These are phyloP conservation scores for Odonthalia washingtoniensis DNA, from an alignment of 31 red algal species.

Conservation along the genomic window DNA sequence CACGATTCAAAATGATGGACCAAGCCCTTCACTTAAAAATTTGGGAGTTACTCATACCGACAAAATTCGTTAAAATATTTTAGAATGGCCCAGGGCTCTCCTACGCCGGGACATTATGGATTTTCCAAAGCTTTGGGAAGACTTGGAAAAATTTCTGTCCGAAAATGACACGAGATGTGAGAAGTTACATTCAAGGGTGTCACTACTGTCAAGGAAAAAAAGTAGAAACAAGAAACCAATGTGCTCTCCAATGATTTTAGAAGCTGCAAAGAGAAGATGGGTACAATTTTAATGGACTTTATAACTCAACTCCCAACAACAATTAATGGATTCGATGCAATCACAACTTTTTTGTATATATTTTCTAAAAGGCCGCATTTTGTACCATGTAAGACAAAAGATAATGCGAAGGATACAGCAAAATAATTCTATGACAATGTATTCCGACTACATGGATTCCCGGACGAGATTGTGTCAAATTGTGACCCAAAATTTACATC, in stretches of 20 bases:
- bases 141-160: slow-evolving; percentile 3
- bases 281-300: slow-evolving; percentile 1
- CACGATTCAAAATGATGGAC: not conserved
- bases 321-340: slow-evolving; percentile 2
- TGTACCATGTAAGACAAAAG: slow-evolving; percentile 21
- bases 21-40: slow-evolving; percentile 5
- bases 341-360: slow-evolving; percentile 32
- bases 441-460: slow-evolving; percentile 20
- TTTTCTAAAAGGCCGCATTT: slow-evolving; percentile 35
- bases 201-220: slow-evolving; percentile 19
- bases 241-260: not conserved
- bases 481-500: slow-evolving; percentile 11
- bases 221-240: slow-evolving; percentile 2
- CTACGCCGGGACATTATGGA: not conserved
- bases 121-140: slow-evolving; percentile 7
- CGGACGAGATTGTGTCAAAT: not conserved
- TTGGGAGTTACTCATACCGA: slow-evolving; percentile 16
- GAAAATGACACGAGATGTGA: slow-evolving; percentile 33
- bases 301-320: slow-evolving; percentile 19
- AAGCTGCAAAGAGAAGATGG: not conserved
- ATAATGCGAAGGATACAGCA: slow-evolving; percentile 23
- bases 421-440: slow-evolving; percentile 21
- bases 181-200: slow-evolving; percentile 36
- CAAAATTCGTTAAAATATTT: not conserved
- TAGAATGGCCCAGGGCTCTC: slow-evolving; percentile 27